Percentiles rank a stretch among this genome's conserved stretches.
Evolutionary conservation across 2,329 filamentous ascomycete genomes (phyloP).

Genomic region (Hymenoscyphus albidus): DNA sequence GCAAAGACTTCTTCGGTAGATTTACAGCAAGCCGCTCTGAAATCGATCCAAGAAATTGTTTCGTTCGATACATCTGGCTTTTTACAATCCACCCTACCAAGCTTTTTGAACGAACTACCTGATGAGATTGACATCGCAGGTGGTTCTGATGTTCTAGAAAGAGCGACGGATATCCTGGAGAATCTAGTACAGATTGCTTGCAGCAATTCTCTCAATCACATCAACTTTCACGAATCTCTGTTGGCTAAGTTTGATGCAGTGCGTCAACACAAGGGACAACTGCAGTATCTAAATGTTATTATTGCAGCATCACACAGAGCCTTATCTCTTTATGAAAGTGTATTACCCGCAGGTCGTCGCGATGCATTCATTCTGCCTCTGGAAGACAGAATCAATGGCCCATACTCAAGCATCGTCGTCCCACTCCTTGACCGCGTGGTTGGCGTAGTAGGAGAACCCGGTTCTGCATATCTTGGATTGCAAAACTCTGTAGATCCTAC

Average conservation of each 20-base stretch:
- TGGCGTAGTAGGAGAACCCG: not conserved
- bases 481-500: conserved; percentile 6
- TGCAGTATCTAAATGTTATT: conserved; percentile 24
- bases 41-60: conserved; percentile 26
- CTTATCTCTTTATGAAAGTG: conserved; percentile 25
- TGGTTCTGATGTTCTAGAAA: not conserved
- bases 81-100: conserved; percentile 24
- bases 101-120: conserved; percentile 28
- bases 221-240: conserved; percentile 1
- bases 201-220: conserved; percentile 2
- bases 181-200: conserved; percentile 4
- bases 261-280: conserved; percentile 16
- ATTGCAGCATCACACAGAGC: conserved; percentile 26
- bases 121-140: conserved; percentile 5
- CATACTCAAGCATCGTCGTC: conserved; percentile 7
- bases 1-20: conserved; percentile 13
- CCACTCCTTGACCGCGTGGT: conserved; percentile 5
- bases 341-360: not conserved
- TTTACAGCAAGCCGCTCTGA: conserved; percentile 22
- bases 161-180: conserved; percentile 14
- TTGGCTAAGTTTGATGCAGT: conserved; percentile 1
- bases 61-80: conserved; percentile 24
- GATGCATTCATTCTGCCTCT: not conserved
- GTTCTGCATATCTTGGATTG: conserved; percentile 6
- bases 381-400: not conserved